These are phyloP conservation scores for Aurifilum marmelostoma DNA, from an alignment of 2,329 filamentous ascomycete genomes.

Conservation along the genomic window DNA sequence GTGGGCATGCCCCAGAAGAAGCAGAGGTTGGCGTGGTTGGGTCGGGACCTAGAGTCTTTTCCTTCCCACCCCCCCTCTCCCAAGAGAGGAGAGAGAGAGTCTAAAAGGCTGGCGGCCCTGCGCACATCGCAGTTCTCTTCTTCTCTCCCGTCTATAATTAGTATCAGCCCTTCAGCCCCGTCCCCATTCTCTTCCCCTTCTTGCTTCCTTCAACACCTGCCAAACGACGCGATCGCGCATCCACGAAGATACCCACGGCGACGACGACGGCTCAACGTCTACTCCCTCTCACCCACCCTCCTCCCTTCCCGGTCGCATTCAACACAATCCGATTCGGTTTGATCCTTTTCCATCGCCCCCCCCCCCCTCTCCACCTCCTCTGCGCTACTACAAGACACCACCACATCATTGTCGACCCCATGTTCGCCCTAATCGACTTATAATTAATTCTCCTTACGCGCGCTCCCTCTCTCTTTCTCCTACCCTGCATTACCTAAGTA, in stretches of 20 bases:
- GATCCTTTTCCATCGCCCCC: conserved; percentile 8
- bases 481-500: neutral
- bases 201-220: conserved; percentile 14
- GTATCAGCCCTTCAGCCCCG: conserved; percentile 55
- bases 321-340: conserved; percentile 12
- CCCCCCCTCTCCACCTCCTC: neutral
- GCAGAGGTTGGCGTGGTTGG: neutral
- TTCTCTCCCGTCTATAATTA: conserved; percentile 52
- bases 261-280: conserved; percentile 7
- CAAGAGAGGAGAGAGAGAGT: conserved; percentile 1
- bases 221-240: conserved; percentile 5
- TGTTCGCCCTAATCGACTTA: conserved; percentile 15
- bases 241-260: conserved; percentile 4
- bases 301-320: conserved; percentile 1
- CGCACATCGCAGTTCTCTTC: conserved; percentile 38
- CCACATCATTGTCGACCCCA: neutral
- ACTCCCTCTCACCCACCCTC: conserved; percentile 6
- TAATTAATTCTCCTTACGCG: conserved; percentile 8
- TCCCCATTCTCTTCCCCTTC: conserved; percentile 40
- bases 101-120: conserved; percentile 33
- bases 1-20: neutral
- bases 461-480: neutral
- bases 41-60: neutral
- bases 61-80: neutral
- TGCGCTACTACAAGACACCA: conserved; percentile 18